A percentile compares a stretch with the other conserved stretches of the same genome.
Conservation (phyloP, 176 grass and related monocot species). For the Bromus sterilis region DNA sequence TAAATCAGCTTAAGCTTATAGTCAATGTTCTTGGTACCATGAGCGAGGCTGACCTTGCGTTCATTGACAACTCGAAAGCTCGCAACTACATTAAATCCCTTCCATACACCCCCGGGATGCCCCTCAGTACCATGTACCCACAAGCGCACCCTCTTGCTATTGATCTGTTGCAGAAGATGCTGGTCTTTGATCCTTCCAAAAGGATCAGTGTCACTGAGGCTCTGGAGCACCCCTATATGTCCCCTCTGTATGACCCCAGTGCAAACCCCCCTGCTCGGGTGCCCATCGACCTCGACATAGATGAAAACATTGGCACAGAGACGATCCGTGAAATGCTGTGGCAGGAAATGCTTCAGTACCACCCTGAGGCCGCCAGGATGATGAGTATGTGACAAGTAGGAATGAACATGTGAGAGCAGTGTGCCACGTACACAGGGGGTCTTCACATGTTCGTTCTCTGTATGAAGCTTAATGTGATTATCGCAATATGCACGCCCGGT, state of each 20-base stretch:
- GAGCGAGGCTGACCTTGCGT: conserved; percentile 40
- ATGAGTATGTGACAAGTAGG: conserved; percentile 34
- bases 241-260: conserved; percentile 39
- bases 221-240: conserved; percentile 53
- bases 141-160: conserved; percentile 49
- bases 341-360: conserved; percentile 56
- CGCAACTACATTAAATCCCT: conserved; percentile 52
- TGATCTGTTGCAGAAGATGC: conserved; percentile 57
- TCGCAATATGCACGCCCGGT: not conserved
- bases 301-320: conserved; percentile 44
- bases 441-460: conserved; percentile 23
- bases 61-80: conserved; percentile 49
- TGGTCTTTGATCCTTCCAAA: conserved; percentile 47
- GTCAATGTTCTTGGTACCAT: conserved; percentile 49
- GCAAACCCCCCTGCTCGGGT: conserved; percentile 52
- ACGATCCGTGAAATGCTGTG: conserved; percentile 58
- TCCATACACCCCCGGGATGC: conserved; percentile 37
- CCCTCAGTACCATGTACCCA: conserved; percentile 25
- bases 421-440: not conserved
- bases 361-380: conserved; percentile 22
- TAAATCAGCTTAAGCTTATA: conserved; percentile 52
- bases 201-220: conserved; percentile 46
- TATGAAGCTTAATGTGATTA: conserved; percentile 7
- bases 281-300: conserved; percentile 44
- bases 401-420: conserved; percentile 24